These are phyloP conservation scores for Drechslera avenae DNA, from an alignment of 2,329 filamentous ascomycete species.

Conservation along the genomic window DNA sequence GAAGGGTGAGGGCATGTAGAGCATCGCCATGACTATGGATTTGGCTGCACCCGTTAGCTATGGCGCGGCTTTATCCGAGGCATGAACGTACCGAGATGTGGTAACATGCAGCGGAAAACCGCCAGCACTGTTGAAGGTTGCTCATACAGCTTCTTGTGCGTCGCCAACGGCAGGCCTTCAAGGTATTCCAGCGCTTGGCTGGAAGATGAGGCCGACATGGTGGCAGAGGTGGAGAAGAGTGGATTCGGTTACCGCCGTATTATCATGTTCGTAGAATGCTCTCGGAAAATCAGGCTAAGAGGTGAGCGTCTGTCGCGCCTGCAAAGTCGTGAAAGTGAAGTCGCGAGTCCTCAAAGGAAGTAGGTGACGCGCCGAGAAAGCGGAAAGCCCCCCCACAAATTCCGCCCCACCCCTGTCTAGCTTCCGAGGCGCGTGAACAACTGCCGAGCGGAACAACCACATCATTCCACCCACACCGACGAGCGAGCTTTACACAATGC, in stretches of 20 bases:
- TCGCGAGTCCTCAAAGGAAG: slow-evolving; percentile 16
- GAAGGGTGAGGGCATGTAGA: slow-evolving; percentile 86
- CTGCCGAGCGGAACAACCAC: slow-evolving; percentile 31
- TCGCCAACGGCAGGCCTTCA: slow-evolving; percentile 86
- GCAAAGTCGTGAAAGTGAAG: slow-evolving; percentile 10
- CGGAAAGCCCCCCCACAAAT: slow-evolving; percentile 20
- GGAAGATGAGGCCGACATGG: slow-evolving; percentile 60
- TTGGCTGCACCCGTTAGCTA: slow-evolving; percentile 67
- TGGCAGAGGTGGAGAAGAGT: slow-evolving; percentile 43
- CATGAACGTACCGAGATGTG: slow-evolving; percentile 71
- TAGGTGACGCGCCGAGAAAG: slow-evolving; percentile 32
- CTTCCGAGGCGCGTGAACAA: slow-evolving; percentile 17
- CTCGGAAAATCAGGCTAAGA: slow-evolving; percentile 8
- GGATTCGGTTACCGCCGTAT: slow-evolving; percentile 26
- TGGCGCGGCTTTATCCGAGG: neutral
- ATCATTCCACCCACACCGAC: slow-evolving; percentile 24
- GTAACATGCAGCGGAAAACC: slow-evolving; percentile 96
- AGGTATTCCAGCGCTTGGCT: slow-evolving; percentile 82
- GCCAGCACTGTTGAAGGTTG: slow-evolving; percentile 94
- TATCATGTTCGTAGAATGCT: slow-evolving; percentile 39
- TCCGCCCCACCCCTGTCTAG: slow-evolving; percentile 31
- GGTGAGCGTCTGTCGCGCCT: slow-evolving; percentile 14
- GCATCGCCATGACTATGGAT: slow-evolving; percentile 91
- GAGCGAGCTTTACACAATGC: slow-evolving; percentile 27
- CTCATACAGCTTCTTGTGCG: slow-evolving; percentile 89